Evolutionary conservation across 441 rosid species (phyloP).

Genomic region (Mallotus repandus): DNA sequence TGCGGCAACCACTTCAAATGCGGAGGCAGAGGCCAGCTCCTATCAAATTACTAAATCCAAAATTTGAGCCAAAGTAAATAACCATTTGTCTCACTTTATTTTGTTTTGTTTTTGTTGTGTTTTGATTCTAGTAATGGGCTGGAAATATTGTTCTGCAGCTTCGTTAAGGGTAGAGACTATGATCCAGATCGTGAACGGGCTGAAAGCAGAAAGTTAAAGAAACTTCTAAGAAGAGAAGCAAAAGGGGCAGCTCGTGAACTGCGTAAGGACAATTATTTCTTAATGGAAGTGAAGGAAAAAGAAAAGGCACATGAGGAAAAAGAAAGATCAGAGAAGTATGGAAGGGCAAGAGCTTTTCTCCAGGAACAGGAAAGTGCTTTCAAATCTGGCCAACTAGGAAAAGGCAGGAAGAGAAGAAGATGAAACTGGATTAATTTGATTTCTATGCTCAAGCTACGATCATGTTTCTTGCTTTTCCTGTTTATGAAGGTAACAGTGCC

Average conservation of each 20-base stretch:
- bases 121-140: neutral
- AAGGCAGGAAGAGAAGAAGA: conserved; percentile 71
- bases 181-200: conserved; percentile 81
- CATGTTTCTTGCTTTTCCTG: neutral
- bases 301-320: conserved; percentile 41
- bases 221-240: conserved; percentile 48
- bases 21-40: conserved; percentile 74
- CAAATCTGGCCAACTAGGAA: conserved; percentile 86
- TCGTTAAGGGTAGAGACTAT: conserved; percentile 76
- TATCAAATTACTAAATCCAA: conserved; percentile 66
- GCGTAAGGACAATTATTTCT: conserved; percentile 75
- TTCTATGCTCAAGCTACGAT: neutral
- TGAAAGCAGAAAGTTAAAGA: conserved; percentile 62
- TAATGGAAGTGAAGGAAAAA: conserved; percentile 57
- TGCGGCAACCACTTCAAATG: conserved; percentile 73
- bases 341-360: conserved; percentile 68
- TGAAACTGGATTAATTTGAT: conserved; percentile 19
- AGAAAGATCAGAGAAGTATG: conserved; percentile 71
- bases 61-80: conserved; percentile 82
- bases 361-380: conserved; percentile 88
- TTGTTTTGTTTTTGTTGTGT: neutral
- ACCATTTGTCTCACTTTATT: neutral
- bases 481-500: neutral
- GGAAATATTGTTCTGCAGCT: conserved; percentile 53
- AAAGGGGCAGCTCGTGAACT: conserved; percentile 79